Base-by-base conservation (phyloP, 2,329 filamentous ascomycete genomes). In the Chalaropsis thielavioides region DNA sequence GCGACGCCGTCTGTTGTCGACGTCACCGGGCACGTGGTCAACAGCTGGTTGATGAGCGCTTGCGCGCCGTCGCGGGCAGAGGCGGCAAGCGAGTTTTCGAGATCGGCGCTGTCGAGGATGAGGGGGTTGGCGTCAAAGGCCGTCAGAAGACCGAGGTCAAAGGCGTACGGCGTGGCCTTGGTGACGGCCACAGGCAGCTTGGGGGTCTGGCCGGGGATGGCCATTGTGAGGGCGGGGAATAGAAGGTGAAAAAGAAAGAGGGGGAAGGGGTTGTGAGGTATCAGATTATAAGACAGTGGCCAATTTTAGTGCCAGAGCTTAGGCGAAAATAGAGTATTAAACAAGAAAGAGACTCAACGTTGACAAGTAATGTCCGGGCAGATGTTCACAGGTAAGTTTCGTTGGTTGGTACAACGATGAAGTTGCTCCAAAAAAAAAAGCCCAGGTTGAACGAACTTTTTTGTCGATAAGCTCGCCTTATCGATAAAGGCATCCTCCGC, bases 21-120 rank as follows among this genome's bases (percentile, higher is more conserved):
- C 67, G 80, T 83, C 71, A 96, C 86, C 31, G 89, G 83, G 77
- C 91, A 94, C 58, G 90, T 92, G 17, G 87, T 90, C 46, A 99
- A 85, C 67, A 99, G 86, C 76, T 97, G 92, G 81, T 96, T 96
- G 75, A 99, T 85, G 67, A 99, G 85, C 38, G 84, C 86, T 78
- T 99, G 94, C 13, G 92, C 90, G 75, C 90, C 91, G 76, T 96
- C 90, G 72, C 92, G 89, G 64, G 94, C 91, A 24, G 86, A 84
- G 49, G 82, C 77, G 68, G 86, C 81, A 67, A 97, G 85, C 66
- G 83, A 82, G 35, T 80, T 77, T 75, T 96, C 90, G 68, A 86
- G 76, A 44, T 78, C 72, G 38, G 75, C 69, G 63, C 75, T 75
- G 70, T 82, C 76, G 68, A 85, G 76, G 61, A 81, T 77, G 62